Evolutionary conservation across 805 yeast species (phyloP).

Genomic region (Osmozyma mogii): DNA sequence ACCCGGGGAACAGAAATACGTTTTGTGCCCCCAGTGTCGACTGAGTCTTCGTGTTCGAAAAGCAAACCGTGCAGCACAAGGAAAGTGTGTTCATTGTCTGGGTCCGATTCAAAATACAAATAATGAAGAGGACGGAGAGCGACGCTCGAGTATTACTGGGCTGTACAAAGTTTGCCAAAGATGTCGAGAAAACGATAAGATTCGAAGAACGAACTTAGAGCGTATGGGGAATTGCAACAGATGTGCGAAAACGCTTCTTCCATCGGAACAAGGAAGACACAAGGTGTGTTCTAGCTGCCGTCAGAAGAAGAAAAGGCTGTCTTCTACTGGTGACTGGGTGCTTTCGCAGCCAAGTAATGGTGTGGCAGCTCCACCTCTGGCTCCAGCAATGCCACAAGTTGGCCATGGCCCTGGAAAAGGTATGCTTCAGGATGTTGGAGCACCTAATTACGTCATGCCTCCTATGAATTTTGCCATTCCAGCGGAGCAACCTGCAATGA

Average conservation of each 20-base stretch:
- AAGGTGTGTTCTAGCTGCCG: slow-evolving; percentile 54
- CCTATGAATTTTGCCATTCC: too few species aligned
- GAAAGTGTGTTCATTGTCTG: slow-evolving; percentile 62
- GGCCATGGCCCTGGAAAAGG: too few species aligned
- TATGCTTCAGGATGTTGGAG: too few species aligned
- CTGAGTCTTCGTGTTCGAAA: slow-evolving; percentile 46
- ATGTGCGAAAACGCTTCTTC: slow-evolving; percentile 45
- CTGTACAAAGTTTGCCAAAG: slow-evolving; percentile 57
- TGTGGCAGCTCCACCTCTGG: too few species aligned
- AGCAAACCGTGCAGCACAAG: slow-evolving; percentile 51
- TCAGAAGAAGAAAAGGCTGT: slow-evolving; percentile 39
- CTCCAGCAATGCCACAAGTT: too few species aligned
- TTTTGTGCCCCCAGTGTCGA: slow-evolving; percentile 55
- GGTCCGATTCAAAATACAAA: slow-evolving; percentile 37
- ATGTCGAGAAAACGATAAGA: slow-evolving; percentile 55
- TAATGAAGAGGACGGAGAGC: slow-evolving; percentile 10
- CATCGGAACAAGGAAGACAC: slow-evolving; percentile 40
- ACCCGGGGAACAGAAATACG: slow-evolving; percentile 42
- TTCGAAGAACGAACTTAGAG: slow-evolving; percentile 49
- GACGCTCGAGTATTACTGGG: slow-evolving; percentile 15
- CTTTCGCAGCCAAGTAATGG: too few species aligned
- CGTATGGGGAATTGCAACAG: slow-evolving; percentile 54
- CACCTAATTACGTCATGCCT: too few species aligned
- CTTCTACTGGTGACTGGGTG: too few species aligned
- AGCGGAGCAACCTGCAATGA: too few species aligned